phyloP scores from a whole-genome alignment of 345 rosid genomes.

The Populus tremula region DNA sequence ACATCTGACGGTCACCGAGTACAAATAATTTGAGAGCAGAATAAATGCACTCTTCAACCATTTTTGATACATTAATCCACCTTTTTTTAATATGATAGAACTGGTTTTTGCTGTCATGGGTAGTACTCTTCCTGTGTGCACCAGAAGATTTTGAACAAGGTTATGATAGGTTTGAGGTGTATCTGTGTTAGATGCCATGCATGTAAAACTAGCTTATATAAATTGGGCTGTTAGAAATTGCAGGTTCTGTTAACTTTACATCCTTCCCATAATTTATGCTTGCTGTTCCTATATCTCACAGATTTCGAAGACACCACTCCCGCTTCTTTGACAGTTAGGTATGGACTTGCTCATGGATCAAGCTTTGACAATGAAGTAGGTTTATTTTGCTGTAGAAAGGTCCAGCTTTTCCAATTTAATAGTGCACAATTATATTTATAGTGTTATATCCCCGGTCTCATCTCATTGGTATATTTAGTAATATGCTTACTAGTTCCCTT shows the following conservation, averaged over 20 bases:
- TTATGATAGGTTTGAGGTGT: neutral
- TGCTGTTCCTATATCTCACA: conserved; percentile 32
- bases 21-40: neutral
- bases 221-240: neutral
- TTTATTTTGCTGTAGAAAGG: neutral
- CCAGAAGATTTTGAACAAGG: neutral
- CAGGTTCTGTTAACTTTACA: neutral
- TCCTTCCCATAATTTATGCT: conserved; percentile 6
- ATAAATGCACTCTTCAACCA: neutral
- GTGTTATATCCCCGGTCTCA: no score
- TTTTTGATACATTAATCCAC: neutral
- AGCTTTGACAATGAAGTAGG: neutral
- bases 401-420: neutral
- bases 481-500: neutral
- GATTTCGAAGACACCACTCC: conserved; percentile 70
- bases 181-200: neutral
- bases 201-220: neutral
- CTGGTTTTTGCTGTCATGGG: neutral
- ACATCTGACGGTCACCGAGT: neutral
- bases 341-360: neutral
- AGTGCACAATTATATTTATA: neutral
- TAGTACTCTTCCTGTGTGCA: neutral
- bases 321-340: conserved; percentile 75
- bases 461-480: neutral
- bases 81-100: neutral